A percentile compares a stretch with the other conserved stretches of the same genome.
These are phyloP conservation scores for Blepharisma undulans DNA, from an alignment of 169 alveolate species.

Conservation along the genomic window DNA sequence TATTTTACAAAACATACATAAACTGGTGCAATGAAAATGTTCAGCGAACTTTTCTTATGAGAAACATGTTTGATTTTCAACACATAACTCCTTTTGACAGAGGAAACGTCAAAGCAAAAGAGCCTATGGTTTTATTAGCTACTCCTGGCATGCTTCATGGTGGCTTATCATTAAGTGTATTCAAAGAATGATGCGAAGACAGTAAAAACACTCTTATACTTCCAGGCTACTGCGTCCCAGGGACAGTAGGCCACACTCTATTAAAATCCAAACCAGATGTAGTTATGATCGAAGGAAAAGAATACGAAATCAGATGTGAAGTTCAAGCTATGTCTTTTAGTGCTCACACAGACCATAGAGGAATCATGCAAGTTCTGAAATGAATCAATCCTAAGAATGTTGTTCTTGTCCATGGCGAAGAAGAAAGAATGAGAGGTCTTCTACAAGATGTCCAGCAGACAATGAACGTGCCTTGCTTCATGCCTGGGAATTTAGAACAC, in stretches of 20 bases:
- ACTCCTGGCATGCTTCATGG: conserved; percentile 99
- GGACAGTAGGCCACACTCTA: conserved; percentile 96
- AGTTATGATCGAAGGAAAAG: conserved; percentile 81
- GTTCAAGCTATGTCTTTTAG: conserved; percentile 95
- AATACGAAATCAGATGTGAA: conserved; percentile 90
- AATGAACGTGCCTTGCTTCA: conserved; percentile 17
- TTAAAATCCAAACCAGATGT: conserved; percentile 85
- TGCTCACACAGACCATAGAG: conserved; percentile 99
- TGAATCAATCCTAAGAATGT: conserved; percentile 91
- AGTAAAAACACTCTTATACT: conserved; percentile 93
- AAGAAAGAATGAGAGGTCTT: conserved; percentile 90
- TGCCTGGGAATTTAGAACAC: conserved; percentile 24
- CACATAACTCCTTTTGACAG: conserved; percentile 92
- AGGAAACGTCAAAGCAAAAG: conserved; percentile 85
- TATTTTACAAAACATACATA: conserved; percentile 92
- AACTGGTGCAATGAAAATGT: conserved; percentile 94
- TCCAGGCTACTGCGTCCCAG: conserved; percentile 99
- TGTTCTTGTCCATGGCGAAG: conserved; percentile 98
- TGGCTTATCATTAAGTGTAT: conserved; percentile 94
- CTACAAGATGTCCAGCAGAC: conserved; percentile 30
- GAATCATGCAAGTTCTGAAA: conserved; percentile 87
- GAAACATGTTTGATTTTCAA: conserved; percentile 92
- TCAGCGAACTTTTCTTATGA: conserved; percentile 68
- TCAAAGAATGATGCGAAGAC: conserved; percentile 95
- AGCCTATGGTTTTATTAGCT: conserved; percentile 98